These are phyloP conservation scores for Nasturtium officinale DNA, from an alignment of 345 rosid genomes.

Conservation along the genomic window DNA sequence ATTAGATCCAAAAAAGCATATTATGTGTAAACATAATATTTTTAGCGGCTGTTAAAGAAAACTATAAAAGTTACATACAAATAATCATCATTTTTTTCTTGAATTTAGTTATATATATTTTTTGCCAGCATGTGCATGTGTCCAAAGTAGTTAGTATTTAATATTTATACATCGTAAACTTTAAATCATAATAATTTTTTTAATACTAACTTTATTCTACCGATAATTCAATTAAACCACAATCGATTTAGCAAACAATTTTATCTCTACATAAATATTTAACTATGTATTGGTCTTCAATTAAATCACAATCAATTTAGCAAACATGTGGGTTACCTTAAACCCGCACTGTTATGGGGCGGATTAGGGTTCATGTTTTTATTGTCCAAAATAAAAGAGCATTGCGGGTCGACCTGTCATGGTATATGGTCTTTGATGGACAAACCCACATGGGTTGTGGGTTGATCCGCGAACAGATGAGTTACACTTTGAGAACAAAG, in stretches of 20 bases:
- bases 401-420: no score
- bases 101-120: background rate
- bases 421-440: no score
- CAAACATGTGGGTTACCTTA: no score
- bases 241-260: background rate
- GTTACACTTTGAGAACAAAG: no score
- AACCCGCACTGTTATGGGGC: no score
- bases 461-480: no score
- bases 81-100: background rate
- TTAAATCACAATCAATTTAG: no score
- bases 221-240: background rate
- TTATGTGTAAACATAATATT: no score
- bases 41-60: background rate
- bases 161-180: background rate
- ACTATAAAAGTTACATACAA: background rate
- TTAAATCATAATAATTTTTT: background rate
- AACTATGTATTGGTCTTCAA: background rate
- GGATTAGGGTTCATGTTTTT: no score
- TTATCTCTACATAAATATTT: conserved; percentile 1
- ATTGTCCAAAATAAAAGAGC: no score
- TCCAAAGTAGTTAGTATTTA: background rate
- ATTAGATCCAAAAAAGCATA: no score
- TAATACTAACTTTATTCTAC: background rate
- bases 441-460: no score
- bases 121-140: background rate